Conservation (phyloP, 2,329 filamentous ascomycete species). For the Teratosphaeriaceae sp. region DNA sequence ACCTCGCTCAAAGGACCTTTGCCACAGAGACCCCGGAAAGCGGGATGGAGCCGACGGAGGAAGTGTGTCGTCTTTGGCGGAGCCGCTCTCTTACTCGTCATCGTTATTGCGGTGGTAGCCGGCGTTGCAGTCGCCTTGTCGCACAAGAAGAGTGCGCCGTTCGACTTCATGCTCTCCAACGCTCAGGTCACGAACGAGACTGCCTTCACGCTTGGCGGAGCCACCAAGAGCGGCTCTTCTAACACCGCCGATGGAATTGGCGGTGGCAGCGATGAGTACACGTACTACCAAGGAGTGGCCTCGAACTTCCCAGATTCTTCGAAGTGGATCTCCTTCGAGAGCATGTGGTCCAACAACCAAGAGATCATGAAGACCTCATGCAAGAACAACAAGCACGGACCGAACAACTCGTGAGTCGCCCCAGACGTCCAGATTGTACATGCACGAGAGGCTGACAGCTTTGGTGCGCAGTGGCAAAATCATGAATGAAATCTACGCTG, state of each 20-base stretch:
- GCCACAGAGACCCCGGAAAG: constrained; percentile 1
- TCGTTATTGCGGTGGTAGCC: constrained; percentile 15
- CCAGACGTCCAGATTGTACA: no score
- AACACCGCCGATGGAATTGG: constrained; percentile 22
- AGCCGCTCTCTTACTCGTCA: constrained; percentile 10
- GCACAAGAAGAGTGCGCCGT: constrained; percentile 12
- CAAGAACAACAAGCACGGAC: constrained; percentile 20
- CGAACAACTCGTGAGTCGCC: constrained; percentile 27
- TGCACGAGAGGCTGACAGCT: no score
- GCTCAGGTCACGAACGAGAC: constrained; percentile 25
- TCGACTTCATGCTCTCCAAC: constrained; percentile 22
- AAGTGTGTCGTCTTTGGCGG: constrained; percentile 19
- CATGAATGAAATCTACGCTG: constrained; percentile 32
- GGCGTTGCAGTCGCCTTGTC: constrained; percentile 21
- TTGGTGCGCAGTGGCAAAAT: constrained; percentile 30
- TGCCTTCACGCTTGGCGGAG: constrained; percentile 24
- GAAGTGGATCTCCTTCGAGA: constrained; percentile 21
- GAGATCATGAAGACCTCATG: constrained; percentile 28
- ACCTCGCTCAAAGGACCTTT: constrained; percentile 2
- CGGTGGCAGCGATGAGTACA: constrained; percentile 21
- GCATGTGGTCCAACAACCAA: constrained; percentile 31
- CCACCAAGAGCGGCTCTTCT: constrained; percentile 15
- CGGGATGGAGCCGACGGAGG: constrained; percentile 13
- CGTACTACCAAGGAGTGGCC: constrained; percentile 25
- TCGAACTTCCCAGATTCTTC: constrained; percentile 13